Base-by-base conservation (phyloP, 768 basidiomycete genomes). In the Lactifluus volemus region DNA sequence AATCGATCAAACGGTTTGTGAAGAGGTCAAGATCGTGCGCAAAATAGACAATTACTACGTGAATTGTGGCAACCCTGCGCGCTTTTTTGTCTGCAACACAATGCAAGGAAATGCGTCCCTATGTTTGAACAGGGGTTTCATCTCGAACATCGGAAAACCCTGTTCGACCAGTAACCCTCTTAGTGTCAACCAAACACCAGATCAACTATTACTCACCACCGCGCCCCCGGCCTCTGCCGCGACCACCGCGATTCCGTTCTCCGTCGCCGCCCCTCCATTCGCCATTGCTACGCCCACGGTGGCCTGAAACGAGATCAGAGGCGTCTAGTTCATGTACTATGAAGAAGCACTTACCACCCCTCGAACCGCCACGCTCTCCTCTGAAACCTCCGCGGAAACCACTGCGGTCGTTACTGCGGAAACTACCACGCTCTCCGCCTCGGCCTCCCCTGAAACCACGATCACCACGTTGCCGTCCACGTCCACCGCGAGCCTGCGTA, bases 311-410 rank as follows among this genome's bases (percentile, higher is more conserved):
- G 25, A 29, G 50, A 52, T 38, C 39, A 34, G 30, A 19, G 36
- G 49, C 21, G 15, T 19, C 58, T 45, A n/a, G 10, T 12, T 14
- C 34, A 53, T 8, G 25, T 29, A 12, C 17, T 30, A 34, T 8
- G 21, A 32, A 17, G 29, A 30, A 53, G 36, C 45, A 48, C 58
- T 65, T 50, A 62, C 65, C 47, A 41, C 63, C 59, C 41, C 72
- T 64, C 15, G 66, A 69, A 39, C 72, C 70, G 29, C 72, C 71
- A 15, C 72, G 66, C 51, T 61, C 65, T 10, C 71, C 72, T 51
- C 71, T 55, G 64, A 63, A 68, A 51, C 77, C 77, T 42, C 81
- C 80, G 54, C 81, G 78, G 52, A 30, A 53, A 45, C 79, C 78
- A 52, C 78, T 77, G 8, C 82, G 60, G 39, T 53, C 53, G 6